Evolutionary conservation across 169 alveolate species (phyloP).

Genomic region (Cryptosporidium sp.): DNA sequence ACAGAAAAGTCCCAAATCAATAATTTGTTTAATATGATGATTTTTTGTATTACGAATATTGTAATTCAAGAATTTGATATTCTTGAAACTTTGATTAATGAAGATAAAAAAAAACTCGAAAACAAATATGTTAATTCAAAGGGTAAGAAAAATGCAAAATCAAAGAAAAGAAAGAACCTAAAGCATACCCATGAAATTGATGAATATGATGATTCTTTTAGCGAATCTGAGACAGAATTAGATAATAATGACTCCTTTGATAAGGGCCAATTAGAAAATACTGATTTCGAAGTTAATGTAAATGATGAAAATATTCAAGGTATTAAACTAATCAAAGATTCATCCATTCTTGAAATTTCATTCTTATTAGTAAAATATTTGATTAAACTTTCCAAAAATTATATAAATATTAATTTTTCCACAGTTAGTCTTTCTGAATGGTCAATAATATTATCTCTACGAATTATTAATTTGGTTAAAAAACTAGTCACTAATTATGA

Average conservation of each 20-base stretch:
- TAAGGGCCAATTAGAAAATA: not conserved
- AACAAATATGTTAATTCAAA: not conserved
- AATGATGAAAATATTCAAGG: not conserved
- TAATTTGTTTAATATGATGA: constrained; percentile 5
- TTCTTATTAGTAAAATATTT: not conserved
- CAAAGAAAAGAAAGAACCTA: not conserved
- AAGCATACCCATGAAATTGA: not conserved
- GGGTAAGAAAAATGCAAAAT: not conserved
- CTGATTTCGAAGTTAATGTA: not conserved
- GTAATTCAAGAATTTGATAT: constrained; percentile 36
- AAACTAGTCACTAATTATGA: not conserved
- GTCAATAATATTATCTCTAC: constrained; percentile 38
- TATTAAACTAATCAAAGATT: not conserved
- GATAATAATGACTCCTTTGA: not conserved
- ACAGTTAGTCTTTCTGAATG: constrained; percentile 6
- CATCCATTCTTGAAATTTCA: constrained; percentile 10
- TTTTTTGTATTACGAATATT: constrained; percentile 44
- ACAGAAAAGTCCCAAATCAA: not conserved
- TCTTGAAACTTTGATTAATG: not conserved
- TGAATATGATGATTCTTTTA: not conserved
- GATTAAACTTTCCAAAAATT: not conserved
- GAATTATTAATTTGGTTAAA: constrained; percentile 20
- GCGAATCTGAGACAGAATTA: constrained; percentile 19
- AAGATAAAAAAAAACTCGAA: not conserved
- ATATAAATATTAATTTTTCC: constrained; percentile 11